Conservation (phyloP, 805 yeast species). For the Saturnispora hagleri region DNA sequence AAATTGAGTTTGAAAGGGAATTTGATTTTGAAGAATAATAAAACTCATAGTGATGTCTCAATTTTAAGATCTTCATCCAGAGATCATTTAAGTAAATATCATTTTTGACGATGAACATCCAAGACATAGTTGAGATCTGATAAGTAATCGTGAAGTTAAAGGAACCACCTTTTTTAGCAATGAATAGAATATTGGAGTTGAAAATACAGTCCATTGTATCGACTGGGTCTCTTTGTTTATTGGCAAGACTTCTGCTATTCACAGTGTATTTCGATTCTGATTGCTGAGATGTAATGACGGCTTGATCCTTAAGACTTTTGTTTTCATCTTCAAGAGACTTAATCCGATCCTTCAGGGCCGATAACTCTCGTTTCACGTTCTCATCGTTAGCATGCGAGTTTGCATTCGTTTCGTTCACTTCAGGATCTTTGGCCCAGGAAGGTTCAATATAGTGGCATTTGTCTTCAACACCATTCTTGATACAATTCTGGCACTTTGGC, state of each 20-base stretch:
- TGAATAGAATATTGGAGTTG: slow-evolving; percentile 29
- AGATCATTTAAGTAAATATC: slow-evolving; percentile 46
- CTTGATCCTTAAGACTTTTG: slow-evolving; percentile 20
- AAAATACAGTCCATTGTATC: slow-evolving; percentile 27
- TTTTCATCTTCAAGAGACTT: slow-evolving; percentile 18
- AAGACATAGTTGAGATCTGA: slow-evolving; percentile 41
- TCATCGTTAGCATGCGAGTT: slow-evolving; percentile 13
- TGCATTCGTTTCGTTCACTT: slow-evolving; percentile 24
- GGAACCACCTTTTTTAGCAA: slow-evolving; percentile 28
- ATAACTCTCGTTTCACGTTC: neutral
- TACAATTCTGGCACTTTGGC: slow-evolving; percentile 50
- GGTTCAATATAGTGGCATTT: slow-evolving; percentile 51
- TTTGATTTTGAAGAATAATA: slow-evolving; percentile 26
- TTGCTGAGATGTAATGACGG: neutral
- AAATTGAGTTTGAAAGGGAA: slow-evolving; percentile 23
- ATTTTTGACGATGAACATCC: slow-evolving; percentile 52
- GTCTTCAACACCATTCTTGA: slow-evolving; percentile 49
- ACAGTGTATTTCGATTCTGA: neutral
- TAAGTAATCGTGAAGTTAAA: slow-evolving; percentile 30
- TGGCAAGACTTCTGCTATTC: neutral
- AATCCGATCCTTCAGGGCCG: slow-evolving; percentile 13
- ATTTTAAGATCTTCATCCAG: slow-evolving; percentile 35
- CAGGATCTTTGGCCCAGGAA: slow-evolving; percentile 45
- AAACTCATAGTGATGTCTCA: slow-evolving; percentile 30
- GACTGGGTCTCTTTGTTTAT: slow-evolving; percentile 16